Base-by-base conservation (phyloP, 352 stramenopile genomes). In the Blastocystis sp. region DNA sequence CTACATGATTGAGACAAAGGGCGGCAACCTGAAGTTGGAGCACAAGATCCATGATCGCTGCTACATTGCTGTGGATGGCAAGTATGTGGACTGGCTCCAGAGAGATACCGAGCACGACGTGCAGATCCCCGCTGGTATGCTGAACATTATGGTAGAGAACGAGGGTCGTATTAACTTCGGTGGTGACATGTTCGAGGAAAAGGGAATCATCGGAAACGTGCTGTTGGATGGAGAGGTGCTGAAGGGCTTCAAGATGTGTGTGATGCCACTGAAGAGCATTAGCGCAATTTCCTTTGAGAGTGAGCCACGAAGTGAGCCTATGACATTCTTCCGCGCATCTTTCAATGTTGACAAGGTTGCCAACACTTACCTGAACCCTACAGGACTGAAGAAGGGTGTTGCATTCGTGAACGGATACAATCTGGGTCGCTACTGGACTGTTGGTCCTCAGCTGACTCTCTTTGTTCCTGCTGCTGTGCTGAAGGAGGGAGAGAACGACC, bases 91-190 rank as follows among this genome's bases (percentile, higher is more conserved):
- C n/a, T 59, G 43, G 20, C 23, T 89, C 7, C 79, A 77, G 41
- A 59, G 89, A 18, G 50, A 50, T 54, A 37, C 84, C 18, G 89
- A 87, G 43, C 47, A 68, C 29, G 53, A 69, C 5, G 79, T 76
- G 26, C 1, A 13, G 26, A 82, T 79, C 41, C 76, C 53, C 29
- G 53, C 13, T 34, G 77, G 61, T 11, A 34, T 61, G 61, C 37
- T 92, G 47, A 45, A 89, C 43, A 90, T 92, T 50, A 76, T 92
- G 41, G 88, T 92, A 23, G 90, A 92, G 87, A 79, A 90, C 66
- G 73, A 90, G 63, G 90, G 90, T 41, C 53, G 90, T 26, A 89
- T 92, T 43, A 92, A 92, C 63, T 92, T 91, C 75, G 90, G 80
- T 55, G n/a, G 39, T 23, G 59, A 50, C 3, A 87, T 91, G 37